phyloP scores from a whole-genome alignment of 148 eudicot genomes.

The Linanthus parryae region DNA sequence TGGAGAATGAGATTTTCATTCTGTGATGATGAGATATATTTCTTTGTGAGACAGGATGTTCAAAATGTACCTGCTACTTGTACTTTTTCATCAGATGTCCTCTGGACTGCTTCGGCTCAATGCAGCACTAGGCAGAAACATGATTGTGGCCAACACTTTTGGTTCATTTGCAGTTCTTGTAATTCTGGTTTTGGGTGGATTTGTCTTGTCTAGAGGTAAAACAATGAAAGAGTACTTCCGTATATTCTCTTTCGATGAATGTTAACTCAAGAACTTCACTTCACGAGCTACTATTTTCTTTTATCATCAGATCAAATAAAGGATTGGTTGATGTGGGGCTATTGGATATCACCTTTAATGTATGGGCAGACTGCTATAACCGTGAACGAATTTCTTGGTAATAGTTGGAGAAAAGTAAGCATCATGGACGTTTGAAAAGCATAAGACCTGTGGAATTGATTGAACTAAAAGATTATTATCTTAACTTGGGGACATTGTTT shows the following conservation, averaged over 20 bases:
- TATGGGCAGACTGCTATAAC: slow-evolving; percentile 75
- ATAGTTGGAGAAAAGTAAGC: slow-evolving; percentile 73
- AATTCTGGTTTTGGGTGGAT: slow-evolving; percentile 4
- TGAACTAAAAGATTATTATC: background rate
- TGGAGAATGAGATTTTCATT: too few species aligned
- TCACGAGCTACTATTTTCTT: background rate
- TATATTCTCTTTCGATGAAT: background rate
- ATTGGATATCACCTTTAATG: slow-evolving; percentile 82
- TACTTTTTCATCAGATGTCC: background rate
- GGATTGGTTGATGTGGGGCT: slow-evolving; percentile 94
- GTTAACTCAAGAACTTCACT: background rate
- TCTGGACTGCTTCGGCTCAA: background rate
- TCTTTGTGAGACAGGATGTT: too few species aligned
- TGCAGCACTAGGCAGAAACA: background rate
- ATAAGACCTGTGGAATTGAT: background rate
- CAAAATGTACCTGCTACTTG: background rate
- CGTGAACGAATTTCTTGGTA: slow-evolving; percentile 76
- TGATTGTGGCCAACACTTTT: background rate
- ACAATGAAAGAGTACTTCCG: background rate
- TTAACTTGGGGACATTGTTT: background rate
- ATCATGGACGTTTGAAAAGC: background rate
- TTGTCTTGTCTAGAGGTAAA: slow-evolving; percentile 9
- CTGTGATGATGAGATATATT: too few species aligned
- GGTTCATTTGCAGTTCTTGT: background rate
- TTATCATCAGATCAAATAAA: slow-evolving; percentile 21